These are phyloP conservation scores for Alliaria petiolata DNA, from an alignment of 345 rosid species.

Conservation along the genomic window DNA sequence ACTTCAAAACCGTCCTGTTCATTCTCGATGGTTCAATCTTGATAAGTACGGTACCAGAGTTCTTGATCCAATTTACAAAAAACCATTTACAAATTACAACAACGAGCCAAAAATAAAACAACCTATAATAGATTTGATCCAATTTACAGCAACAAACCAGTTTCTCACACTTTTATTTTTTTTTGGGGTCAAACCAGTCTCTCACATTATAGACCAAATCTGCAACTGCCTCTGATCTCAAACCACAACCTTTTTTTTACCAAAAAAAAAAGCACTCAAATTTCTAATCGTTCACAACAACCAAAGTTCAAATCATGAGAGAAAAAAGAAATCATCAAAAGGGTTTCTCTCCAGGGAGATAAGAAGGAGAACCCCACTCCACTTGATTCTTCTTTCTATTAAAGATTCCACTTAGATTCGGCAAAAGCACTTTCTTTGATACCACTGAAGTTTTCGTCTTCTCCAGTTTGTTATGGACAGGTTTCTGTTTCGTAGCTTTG, in stretches of 20 bases:
- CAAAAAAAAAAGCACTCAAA: not conserved
- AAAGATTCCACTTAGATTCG: constrained; percentile 70
- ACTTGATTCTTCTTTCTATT: constrained; percentile 72
- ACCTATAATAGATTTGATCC: constrained; percentile 27
- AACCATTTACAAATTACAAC: not conserved
- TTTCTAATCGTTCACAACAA: constrained; percentile 7
- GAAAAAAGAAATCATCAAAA: constrained; percentile 37
- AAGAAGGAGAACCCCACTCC: constrained; percentile 84
- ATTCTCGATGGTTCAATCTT: too few relatives aligned
- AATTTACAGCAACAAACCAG: constrained; percentile 31
- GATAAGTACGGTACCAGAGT: too few relatives aligned
- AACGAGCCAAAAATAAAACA: not conserved
- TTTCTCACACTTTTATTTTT: too few relatives aligned
- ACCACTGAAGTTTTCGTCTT: constrained; percentile 48
- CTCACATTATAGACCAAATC: constrained; percentile 15
- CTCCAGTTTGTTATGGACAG: constrained; percentile 47
- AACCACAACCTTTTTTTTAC: constrained; percentile 7
- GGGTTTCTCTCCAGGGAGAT: constrained; percentile 68
- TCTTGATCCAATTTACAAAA: too few relatives aligned
- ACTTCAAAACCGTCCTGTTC: too few relatives aligned
- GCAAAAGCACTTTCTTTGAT: constrained; percentile 58
- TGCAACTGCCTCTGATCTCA: constrained; percentile 8
- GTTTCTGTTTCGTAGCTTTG: constrained; percentile 50
- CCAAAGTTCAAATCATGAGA: constrained; percentile 19
- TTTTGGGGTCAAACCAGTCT: too few relatives aligned